Base-by-base conservation (phyloP, 768 basidiomycete genomes). In the Tricholoma bakamatsutake region DNA sequence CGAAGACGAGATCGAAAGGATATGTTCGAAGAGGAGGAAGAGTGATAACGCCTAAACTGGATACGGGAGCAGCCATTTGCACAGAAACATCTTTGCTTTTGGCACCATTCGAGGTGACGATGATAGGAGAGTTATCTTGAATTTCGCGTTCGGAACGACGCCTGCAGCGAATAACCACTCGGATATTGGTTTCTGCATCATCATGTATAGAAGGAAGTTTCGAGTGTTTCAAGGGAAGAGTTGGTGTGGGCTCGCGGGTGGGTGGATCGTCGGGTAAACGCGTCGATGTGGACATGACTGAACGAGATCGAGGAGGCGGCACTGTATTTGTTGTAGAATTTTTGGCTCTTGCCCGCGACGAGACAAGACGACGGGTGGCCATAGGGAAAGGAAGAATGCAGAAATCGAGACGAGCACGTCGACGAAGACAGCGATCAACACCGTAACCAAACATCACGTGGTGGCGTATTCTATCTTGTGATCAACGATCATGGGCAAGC, bases 1-100 rank as follows among this genome's bases (percentile, higher is more conserved):
- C 96, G 73, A 97, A 98, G 6, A 97, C 97, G 27, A 89, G 76
- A 70, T 98, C 95, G 69, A 97, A 99, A 3, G 90, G 87, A 69
- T 98, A 99, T 2, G 91, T 96, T 51, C 88, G 77, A 2, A 85
- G 82, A 10, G 88, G 88, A 21, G 90, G 80, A n/a, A 85, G 74
- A 5, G 83, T 84, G 11, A 89, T 76, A 43, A 91, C 63, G n/a
- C 90, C 90, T 5, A 93, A 68, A 55, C 81, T 86, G 3, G 87
- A 85, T 2, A 80, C 68, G 0, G 88, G 86, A 1, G 81, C 64
- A 4, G 87, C 81, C 0, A 88, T 87, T 69, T 96, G 90, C 64
- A 97, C 85, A 9, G 86, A 87, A 42, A 96, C 78, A 35, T 88
- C 80, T 58, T 85, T 84, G 55, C 82, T 80, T 60, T 85, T 85